Base-by-base conservation (phyloP, 495 filamentous ascomycete species). In the Trichoderma reesei region DNA sequence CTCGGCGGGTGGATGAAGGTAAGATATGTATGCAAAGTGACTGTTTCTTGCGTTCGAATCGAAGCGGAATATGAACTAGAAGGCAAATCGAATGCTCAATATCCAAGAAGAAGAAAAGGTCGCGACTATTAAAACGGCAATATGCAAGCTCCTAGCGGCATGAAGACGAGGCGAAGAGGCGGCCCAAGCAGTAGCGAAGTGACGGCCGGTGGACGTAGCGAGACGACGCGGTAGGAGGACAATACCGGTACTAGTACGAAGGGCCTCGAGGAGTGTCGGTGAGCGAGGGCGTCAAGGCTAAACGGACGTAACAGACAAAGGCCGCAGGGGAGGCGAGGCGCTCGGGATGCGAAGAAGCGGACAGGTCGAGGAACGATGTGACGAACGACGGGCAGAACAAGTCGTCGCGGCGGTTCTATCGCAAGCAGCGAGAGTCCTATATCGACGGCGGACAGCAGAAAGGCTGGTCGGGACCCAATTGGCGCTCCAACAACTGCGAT, bases 261-360 rank as follows among this genome's bases (percentile, higher is more conserved):
- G n/a, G n/a, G n/a, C n/a, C n/a, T 56, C 70, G 67, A 72, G 60
- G 67, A 69, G 67, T 68, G 69, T 70, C 68, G 66, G 68, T 65
- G 65, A 63, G 66, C 63, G 67, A 68, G 69, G 42, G 64, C 68
- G 59, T 65, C 69, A 69, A 67, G 66, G 67, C 66, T 64, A 64
- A 67, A 2, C 64, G 67, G 68, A 63, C 70, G 68, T 64, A 71
- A 66, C 66, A 69, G 59, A 72, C 68, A 69, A 61, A n/a, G 63
- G 65, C 65, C 18, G 41, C 65, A 65, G 69, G 61, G 66, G 66
- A 56, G 39, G 64, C 61, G 59, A 67, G 64, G 59, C 48, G 56
- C 51, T 56, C 51, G 31, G 26, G 20, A 56, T 56, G 51, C 51
- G 51, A 56, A 56, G 51, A 56, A 56, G 51, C 51, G 51, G 51